phyloP scores from a whole-genome alignment of 1,284 basidiomycete species.

The Limonomyces culmigenus region DNA sequence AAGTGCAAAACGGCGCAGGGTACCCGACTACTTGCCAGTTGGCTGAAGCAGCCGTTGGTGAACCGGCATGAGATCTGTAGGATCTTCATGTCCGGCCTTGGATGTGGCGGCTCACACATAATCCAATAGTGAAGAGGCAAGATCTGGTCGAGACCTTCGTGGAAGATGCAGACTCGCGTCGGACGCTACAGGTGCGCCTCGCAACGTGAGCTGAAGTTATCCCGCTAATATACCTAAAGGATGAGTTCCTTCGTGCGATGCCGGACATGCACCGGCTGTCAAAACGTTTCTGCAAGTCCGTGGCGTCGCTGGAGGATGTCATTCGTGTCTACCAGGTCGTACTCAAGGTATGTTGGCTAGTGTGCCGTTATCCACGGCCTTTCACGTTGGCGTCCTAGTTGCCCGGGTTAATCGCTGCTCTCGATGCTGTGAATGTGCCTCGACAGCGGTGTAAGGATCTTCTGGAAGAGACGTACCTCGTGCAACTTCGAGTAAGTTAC shows the following conservation, averaged over 20 bases:
- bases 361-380: no score
- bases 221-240: conserved; percentile 28
- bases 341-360: conserved; percentile 25
- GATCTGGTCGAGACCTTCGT: conserved; percentile 80
- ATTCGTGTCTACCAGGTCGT: conserved; percentile 93
- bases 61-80: conserved; percentile 85
- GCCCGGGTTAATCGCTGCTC: conserved; percentile 53
- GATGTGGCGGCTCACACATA: no score
- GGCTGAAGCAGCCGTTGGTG: conserved; percentile 94
- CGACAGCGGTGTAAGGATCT: conserved; percentile 32
- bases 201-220: no score
- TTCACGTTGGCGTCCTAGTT: conserved; percentile 28
- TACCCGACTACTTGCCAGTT: conserved; percentile 76
- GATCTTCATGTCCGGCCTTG: no score
- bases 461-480: conserved; percentile 52
- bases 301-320: conserved; percentile 85
- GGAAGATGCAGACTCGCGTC: conserved; percentile 59
- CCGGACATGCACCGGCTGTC: conserved; percentile 90
- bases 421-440: conserved; percentile 35
- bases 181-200: conserved; percentile 46
- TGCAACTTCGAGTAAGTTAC: conserved; percentile 35
- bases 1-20: conserved; percentile 96
- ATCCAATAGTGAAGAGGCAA: conserved; percentile 71
- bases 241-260: conserved; percentile 79
- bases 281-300: conserved; percentile 80